Evolutionary conservation across 345 rosid genomes (phyloP).

Genomic region (Gossypium herbaceum): DNA sequence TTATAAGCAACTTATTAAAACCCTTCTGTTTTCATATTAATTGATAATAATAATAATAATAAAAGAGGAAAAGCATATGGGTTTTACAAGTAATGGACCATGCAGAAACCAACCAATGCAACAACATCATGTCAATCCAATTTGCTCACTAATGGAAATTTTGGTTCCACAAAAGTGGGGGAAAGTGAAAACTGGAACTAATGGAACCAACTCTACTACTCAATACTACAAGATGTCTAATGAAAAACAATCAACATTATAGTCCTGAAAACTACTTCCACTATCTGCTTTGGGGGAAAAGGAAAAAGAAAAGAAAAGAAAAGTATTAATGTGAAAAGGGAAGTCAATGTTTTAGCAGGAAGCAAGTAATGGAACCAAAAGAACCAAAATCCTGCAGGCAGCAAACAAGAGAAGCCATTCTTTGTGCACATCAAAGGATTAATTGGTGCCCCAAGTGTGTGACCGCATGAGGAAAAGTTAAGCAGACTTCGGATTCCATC

Average conservation of each 20-base stretch:
- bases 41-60: not conserved
- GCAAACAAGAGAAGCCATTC: conserved; percentile 11
- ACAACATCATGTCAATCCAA: conserved; percentile 8
- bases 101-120: conserved; percentile 17
- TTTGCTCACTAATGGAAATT: not conserved
- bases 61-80: not conserved
- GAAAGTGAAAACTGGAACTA: conserved; percentile 5
- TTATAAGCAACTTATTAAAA: conserved; percentile 12
- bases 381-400: conserved; percentile 20
- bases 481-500: not conserved
- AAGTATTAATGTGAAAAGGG: conserved; percentile 11
- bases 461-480: conserved; percentile 5
- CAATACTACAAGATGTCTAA: conserved; percentile 24
- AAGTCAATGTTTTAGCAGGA: not conserved
- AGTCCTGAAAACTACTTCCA: conserved; percentile 27
- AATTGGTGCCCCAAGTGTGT: conserved; percentile 12
- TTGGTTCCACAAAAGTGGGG: not conserved
- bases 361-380: conserved; percentile 1
- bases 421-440: conserved; percentile 22
- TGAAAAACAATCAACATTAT: conserved; percentile 14
- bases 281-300: conserved; percentile 14
- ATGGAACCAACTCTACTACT: conserved; percentile 25
- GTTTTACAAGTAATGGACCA: conserved; percentile 22
- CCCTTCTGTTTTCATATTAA: conserved; percentile 1
- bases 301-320: not conserved